Evolutionary conservation across 176 grass and related monocot species (phyloP), one percentile per base, ranked within the genome.

Genomic region (Thalia dealbata): DNA sequence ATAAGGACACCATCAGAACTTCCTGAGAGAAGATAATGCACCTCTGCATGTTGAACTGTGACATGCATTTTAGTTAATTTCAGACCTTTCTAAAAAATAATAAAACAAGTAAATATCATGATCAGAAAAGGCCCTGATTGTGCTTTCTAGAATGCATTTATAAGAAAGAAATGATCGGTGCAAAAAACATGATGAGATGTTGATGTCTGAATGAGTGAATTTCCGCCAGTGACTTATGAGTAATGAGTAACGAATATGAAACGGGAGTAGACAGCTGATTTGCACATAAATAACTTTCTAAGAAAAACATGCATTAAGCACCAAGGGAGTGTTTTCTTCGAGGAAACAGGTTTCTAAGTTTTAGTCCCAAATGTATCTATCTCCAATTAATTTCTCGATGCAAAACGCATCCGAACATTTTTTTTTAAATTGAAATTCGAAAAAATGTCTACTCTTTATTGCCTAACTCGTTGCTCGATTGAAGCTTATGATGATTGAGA

Each of bases 1-100:
- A 93, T 86, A 75, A 99, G 88, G 50, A 66, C 73, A 55, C 90
- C 95, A 79, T 99, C 95, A 79, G 85, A 82, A 88, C 95, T 88
- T 50, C 90, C 87, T 1, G 90, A 99, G 15, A 99, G 72, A n/a
- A 99, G 77, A 79, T 87, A 88, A 73, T 93, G 81, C 28, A 71
- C 51, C 52, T 88, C 79, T 70, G 29, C 80, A 29, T 58, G 22
- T 35, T 24, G 67, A 83, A 84, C 90, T 93, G 85, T 43, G 50
- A 16, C 25, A 73, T 45, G 25, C 56, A 82, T 72, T 67, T 61
- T n/a, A 67, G 16, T 11, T 15, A 67, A 41, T 55, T 73, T 56
- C 64, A 64, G 30, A 12, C 16, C 27, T n/a, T 44, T 9, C 8
- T 50, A 46, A 56, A 80, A 14, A 38, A 21, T 50, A 77, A 14